Base-by-base conservation (phyloP, 2,329 filamentous ascomycete genomes). In the Neofusicoccum ribis region DNA sequence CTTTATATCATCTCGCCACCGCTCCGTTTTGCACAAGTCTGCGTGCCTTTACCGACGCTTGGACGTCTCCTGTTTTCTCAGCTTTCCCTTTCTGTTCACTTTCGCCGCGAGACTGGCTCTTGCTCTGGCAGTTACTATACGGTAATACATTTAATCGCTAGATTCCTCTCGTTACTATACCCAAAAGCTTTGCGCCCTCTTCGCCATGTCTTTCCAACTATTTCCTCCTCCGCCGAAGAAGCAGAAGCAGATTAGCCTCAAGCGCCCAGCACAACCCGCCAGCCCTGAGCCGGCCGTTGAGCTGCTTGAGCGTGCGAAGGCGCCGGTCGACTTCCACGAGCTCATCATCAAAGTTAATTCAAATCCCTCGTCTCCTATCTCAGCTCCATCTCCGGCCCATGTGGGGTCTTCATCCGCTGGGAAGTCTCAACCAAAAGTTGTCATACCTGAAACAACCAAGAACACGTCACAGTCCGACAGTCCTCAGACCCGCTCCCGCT, bases 261-360 rank as follows among this genome's bases (percentile, higher is more conserved):
- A 69, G 59, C 70, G 67, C 43, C 71, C 70, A 20, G 62, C 68
- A 27, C 76, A 76, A 60, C 69, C 71, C 54, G 69, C 72, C 46
- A 71, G 70, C 17, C 72, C 72, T 66, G 75, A 76, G 41, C 71
- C 75, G 11, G 47, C 68, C 54, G 67, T 70, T 61, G 72, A 73
- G 64, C 71, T 67, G 20, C 72, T 72, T 67, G 72, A 77, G 31
- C 73, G 72, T 66, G 70, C 72, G 61, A 75, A 73, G 47, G 67
- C 72, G 51, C 71, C 72, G 50, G 65, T 68, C 43, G 76, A 78
- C 68, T 77, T 78, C 54, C 77, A 79, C 63, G 76, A 78, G 63
- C 73, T 79, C 51, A 69, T 79, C 52, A 73, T 79, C 17, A 75
- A 78, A 63, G 74, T 78, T 71, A 75, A 77, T 60, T 76, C 76